phyloP scores from a whole-genome alignment of 2,329 filamentous ascomycete genomes.

The Cercospora zeina region DNA sequence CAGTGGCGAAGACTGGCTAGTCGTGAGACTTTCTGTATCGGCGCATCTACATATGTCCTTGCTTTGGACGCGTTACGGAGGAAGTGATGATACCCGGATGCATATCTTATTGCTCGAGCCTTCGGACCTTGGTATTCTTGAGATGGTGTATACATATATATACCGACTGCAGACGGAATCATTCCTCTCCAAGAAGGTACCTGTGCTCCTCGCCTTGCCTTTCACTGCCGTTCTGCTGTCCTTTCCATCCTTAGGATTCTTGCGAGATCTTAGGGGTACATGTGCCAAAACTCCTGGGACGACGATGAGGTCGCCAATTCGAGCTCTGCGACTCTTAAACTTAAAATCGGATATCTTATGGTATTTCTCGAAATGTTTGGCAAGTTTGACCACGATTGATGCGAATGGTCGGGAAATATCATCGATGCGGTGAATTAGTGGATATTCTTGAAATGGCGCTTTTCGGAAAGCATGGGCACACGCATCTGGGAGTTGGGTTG shows the following conservation, averaged over 20 bases:
- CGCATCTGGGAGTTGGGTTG: too few species aligned
- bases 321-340: not conserved
- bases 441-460: not conserved
- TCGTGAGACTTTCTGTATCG: not conserved
- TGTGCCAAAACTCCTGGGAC: not conserved
- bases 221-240: too few species aligned
- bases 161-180: not conserved
- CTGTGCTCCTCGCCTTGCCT: too few species aligned
- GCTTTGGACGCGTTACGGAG: not conserved
- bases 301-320: not conserved
- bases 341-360: too few species aligned
- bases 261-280: not conserved
- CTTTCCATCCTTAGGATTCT: not conserved
- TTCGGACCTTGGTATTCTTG: not conserved
- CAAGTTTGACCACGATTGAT: not conserved
- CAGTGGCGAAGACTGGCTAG: not conserved
- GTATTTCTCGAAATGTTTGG: not conserved
- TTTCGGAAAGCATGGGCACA: not conserved
- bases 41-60: too few species aligned
- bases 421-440: not conserved
- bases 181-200: too few species aligned
- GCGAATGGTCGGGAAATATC: not conserved
- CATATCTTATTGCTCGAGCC: not conserved
- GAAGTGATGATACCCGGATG: not conserved
- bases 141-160: not conserved